Percentiles rank a stretch among this genome's conserved stretches.
phyloP scores from a whole-genome alignment of 257 asterid genomes.

The Paulownia fortunei region DNA sequence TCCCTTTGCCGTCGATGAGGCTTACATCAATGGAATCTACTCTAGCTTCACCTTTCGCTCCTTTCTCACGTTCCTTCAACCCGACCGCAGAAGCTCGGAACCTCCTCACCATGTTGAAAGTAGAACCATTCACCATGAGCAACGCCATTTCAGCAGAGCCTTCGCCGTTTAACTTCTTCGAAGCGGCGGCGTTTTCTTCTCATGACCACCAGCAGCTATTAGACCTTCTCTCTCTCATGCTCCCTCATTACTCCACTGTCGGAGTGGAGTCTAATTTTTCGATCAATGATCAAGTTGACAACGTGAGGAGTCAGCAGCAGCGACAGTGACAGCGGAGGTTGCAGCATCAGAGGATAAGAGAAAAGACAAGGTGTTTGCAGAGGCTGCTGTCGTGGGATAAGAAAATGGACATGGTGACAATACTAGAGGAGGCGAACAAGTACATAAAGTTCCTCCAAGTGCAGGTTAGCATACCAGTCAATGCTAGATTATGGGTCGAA shows the following conservation, averaged over 20 bases:
- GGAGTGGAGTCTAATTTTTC: neutral
- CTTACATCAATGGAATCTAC: constrained; percentile 43
- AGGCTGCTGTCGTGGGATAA: constrained; percentile 56
- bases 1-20: constrained; percentile 42
- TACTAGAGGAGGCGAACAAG: constrained; percentile 68
- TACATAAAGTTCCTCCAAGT: constrained; percentile 71
- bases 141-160: constrained; percentile 18
- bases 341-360: constrained; percentile 48
- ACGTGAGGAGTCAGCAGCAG: neutral
- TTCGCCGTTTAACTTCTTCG: constrained; percentile 34
- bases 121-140: constrained; percentile 23
- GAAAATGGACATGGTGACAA: constrained; percentile 63
- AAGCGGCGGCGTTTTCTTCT: neutral
- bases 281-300: neutral
- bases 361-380: constrained; percentile 50
- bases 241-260: constrained; percentile 15
- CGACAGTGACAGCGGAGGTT: neutral
- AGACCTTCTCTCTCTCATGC: constrained; percentile 37
- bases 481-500: too few species aligned
- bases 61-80: constrained; percentile 14
- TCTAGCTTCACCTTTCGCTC: constrained; percentile 50
- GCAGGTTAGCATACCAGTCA: constrained; percentile 52
- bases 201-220: constrained; percentile 26
- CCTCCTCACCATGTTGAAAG: constrained; percentile 30
- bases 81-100: constrained; percentile 11